Base-by-base conservation (phyloP, 768 basidiomycete genomes). In the Rhodosporidiobolus sp. region DNA sequence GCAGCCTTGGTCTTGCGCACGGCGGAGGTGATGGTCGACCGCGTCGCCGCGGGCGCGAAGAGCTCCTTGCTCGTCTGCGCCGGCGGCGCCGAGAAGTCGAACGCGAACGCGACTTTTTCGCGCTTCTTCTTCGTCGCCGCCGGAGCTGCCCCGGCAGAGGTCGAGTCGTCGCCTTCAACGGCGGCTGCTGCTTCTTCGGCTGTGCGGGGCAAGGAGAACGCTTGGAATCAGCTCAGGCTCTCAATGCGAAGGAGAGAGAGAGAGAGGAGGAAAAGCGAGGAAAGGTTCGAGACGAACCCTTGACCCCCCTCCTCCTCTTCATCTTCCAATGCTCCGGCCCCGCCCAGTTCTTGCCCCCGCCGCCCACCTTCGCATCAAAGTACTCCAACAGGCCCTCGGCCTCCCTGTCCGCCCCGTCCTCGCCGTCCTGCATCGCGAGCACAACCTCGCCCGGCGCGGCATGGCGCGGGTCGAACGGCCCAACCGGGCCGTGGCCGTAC, bases 241-340 rank as follows among this genome's bases (percentile, higher is more conserved):
- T 34, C 12, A n/a, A n/a, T n/a, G n/a, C 24, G 16, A n/a, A 17
- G 45, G 17, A 43, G 49, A n/a, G 26, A 16, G 46, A 43, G 16
- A 56, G 50, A 10, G 26, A n/a, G 3, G 12, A 26, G 35, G 16
- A 26, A 30, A 56, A 22, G 0, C 11, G 65, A 12, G 11, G 20
- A 9, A 50, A 34, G 3, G 48, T 10, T 34, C 35, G 6, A 11
- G 38, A 55, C 64, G 56, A 19, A 72, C 70, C 65, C 53, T 72
- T 67, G 22, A 32, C 65, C 28, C 45, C 70, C 45, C 17, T 52
- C 22, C 63, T 55, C 32, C 74, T 57, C 43, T 90, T 84, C 78
- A 98, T 81, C 80, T 95, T 98, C 95, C 96, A 99, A 79, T 99
- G 96, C 81, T 98, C 92, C 14, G 94, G 94, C 0, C 96, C 96